These are phyloP conservation scores for Aspergillus udagawae DNA, from an alignment of 2,329 filamentous ascomycete species.

Conservation along the genomic window DNA sequence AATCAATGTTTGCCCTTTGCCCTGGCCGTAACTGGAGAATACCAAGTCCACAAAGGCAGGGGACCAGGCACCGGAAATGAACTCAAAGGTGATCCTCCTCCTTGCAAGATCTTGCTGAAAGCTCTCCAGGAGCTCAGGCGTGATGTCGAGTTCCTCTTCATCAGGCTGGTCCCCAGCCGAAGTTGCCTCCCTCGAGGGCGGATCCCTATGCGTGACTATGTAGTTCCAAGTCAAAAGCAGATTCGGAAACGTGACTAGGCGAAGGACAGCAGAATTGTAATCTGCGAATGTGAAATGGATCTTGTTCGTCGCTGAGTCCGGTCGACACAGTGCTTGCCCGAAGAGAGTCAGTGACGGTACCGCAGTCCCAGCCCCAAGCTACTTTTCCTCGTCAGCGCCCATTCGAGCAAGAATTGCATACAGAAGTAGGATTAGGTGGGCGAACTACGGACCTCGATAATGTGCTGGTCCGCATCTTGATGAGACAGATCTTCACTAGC, in stretches of 20 bases:
- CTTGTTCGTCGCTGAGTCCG: slow-evolving; percentile 14
- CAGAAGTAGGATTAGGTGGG: background rate
- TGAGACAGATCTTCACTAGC: slow-evolving; percentile 14
- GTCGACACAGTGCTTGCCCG: slow-evolving; percentile 44
- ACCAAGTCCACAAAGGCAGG: slow-evolving; percentile 44
- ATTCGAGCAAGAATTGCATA: background rate
- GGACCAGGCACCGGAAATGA: slow-evolving; percentile 60
- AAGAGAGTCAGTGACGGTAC: slow-evolving; percentile 56
- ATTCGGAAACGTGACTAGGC: slow-evolving; percentile 60
- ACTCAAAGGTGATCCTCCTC: slow-evolving; percentile 47
- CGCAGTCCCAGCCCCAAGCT: slow-evolving; percentile 62
- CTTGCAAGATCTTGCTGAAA: slow-evolving; percentile 44
- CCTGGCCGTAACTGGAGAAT: slow-evolving; percentile 28
- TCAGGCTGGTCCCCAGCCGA: slow-evolving; percentile 5
- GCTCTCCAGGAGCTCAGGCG: slow-evolving; percentile 41
- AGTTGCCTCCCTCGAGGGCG: background rate
- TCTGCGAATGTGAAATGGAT: slow-evolving; percentile 57
- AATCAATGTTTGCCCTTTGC: slow-evolving; percentile 43
- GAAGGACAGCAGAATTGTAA: slow-evolving; percentile 58
- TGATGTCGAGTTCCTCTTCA: slow-evolving; percentile 45
- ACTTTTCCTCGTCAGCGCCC: background rate
- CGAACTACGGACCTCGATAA: slow-evolving; percentile 31
- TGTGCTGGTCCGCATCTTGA: slow-evolving; percentile 33
- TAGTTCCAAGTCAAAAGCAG: slow-evolving; percentile 53
- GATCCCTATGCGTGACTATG: slow-evolving; percentile 11